phyloP scores from a whole-genome alignment of 345 rosid genomes.

The Sapria himalayana region DNA sequence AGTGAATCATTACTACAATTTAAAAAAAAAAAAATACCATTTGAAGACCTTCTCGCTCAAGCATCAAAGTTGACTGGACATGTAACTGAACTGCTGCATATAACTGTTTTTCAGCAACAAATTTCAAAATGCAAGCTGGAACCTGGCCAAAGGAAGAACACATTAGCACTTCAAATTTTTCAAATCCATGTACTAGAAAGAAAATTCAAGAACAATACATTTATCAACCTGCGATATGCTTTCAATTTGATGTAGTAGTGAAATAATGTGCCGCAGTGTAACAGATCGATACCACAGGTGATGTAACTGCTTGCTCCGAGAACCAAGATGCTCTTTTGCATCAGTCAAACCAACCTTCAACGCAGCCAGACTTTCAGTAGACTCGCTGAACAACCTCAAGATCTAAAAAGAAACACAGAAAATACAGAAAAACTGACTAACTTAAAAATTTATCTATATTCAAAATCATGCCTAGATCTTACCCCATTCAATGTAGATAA shows the following conservation, averaged over 20 bases:
- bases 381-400: conserved; percentile 84
- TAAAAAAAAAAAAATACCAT: conserved; percentile 27
- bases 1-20: not conserved
- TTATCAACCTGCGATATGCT: conserved; percentile 83
- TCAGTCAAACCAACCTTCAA: conserved; percentile 83
- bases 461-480: too few species aligned
- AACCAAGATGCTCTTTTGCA: conserved; percentile 63
- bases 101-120: conserved; percentile 65
- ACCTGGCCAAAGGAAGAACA: conserved; percentile 22
- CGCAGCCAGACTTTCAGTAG: conserved; percentile 48
- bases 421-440: not conserved
- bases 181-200: conserved; percentile 1
- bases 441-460: too few species aligned
- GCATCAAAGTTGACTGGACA: conserved; percentile 71
- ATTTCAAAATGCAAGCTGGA: conserved; percentile 78
- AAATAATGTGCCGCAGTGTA: conserved; percentile 85
- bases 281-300: conserved; percentile 99
- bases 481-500: too few species aligned
- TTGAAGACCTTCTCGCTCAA: conserved; percentile 96
- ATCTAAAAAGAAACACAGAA: conserved; percentile 43
- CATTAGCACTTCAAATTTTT: not conserved
- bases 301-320: conserved; percentile 86
- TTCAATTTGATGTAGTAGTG: conserved; percentile 88
- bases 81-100: conserved; percentile 85
- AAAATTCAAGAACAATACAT: conserved; percentile 4